Evolutionary conservation across 2,329 filamentous ascomycete species (phyloP), one percentile per base, ranked within the genome.

Genomic region (Myrmaecium sp.): DNA sequence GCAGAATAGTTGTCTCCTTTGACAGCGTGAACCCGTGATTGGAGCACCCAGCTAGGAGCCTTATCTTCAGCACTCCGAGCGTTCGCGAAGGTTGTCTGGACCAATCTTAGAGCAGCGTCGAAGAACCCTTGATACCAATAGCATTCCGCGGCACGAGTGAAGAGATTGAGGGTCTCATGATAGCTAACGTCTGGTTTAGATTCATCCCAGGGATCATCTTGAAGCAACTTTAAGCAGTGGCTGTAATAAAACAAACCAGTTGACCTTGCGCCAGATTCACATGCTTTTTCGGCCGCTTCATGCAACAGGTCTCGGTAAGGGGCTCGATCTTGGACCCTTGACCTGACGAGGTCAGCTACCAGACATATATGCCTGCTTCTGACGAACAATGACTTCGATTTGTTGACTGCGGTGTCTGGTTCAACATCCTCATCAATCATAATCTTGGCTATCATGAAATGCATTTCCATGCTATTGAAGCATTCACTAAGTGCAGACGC

Each of bases 161-260:
- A 74, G 2, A 92, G 60, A 34, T 75, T 72, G 34, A 91, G 61
- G 0, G 83, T 92, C 53, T 95, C 86, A 7, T 82, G 73, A 40
- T 93, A 93, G 23, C 71, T 76, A 1, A 78, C 74, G 44, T 94
- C 86, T 4, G 68, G 62, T 9, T 56, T 50, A 5, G 59, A 61
- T 16, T 77, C 72, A 21, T 68, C 60, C 86, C 86, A 95, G 1
- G 79, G 73, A 28, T 79, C 57, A 5, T 74, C 60, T 44, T 92
- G 83, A 9, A 95, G 60, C n/a, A 95, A 62, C 6, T 64, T 62
- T 23, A 93, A 64, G 25, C 81, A 83, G 29, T 72, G 69, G 23
- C 66, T 68, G 48, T 82, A 92, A 43, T 83, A 93, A 47, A 76
- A 81, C 5, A 82, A 66, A 1, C 82, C 81, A 3, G 82, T 89